Evolutionary conservation across 1,284 basidiomycete species (phyloP).

Genomic region (Papiliotrema fonsecae): DNA sequence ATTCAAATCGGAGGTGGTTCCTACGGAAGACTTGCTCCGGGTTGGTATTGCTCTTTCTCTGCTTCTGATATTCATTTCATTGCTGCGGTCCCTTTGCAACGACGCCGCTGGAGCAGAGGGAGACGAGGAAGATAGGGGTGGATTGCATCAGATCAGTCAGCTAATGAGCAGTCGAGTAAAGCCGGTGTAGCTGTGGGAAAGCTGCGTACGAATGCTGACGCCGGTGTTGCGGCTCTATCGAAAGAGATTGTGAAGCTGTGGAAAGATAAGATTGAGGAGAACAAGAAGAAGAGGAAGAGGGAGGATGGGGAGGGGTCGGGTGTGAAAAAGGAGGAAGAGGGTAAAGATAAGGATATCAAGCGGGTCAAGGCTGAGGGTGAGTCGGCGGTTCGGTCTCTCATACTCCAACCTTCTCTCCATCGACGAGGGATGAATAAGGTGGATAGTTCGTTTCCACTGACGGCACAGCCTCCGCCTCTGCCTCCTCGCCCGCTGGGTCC

Average conservation of each 20-base stretch:
- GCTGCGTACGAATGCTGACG: slow-evolving; percentile 67
- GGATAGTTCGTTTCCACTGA: too few relatives aligned
- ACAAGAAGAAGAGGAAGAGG: slow-evolving; percentile 54
- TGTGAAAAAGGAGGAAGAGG: slow-evolving; percentile 15
- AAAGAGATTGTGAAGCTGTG: slow-evolving; percentile 91
- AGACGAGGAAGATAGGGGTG: too few relatives aligned
- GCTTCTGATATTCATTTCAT: background rate
- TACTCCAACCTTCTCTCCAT: background rate
- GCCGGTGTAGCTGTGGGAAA: slow-evolving; percentile 90
- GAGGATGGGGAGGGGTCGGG: slow-evolving; percentile 35
- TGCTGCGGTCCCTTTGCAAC: background rate
- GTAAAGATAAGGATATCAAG: slow-evolving; percentile 33
- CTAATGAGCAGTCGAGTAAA: slow-evolving; percentile 56
- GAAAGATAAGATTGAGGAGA: slow-evolving; percentile 78
- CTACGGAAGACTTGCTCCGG: slow-evolving; percentile 81
- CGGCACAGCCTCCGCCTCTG: too few relatives aligned
- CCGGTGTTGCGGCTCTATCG: slow-evolving; percentile 72
- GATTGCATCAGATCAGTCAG: too few relatives aligned
- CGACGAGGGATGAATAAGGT: too few relatives aligned
- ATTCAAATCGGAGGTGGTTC: slow-evolving; percentile 71
- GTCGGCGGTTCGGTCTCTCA: background rate
- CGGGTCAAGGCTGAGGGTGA: slow-evolving; percentile 34
- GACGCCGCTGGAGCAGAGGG: background rate
- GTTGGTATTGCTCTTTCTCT: slow-evolving; percentile 55
- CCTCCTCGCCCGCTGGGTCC: background rate